Evolutionary conservation across 2,329 filamentous ascomycete genomes (phyloP).

Genomic region (Ceratocystis papillata): DNA sequence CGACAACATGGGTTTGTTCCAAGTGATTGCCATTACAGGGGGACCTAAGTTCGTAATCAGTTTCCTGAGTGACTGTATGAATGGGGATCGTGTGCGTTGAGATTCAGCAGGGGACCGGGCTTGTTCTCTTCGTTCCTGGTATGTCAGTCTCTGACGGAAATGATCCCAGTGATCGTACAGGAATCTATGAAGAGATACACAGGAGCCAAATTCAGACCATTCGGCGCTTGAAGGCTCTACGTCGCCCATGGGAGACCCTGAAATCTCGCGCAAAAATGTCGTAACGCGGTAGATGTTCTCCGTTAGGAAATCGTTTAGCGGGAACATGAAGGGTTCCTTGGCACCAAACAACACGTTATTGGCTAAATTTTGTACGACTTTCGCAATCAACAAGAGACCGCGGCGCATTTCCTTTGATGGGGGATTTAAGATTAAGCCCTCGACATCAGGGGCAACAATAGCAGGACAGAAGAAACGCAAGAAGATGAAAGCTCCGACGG

Average conservation of each 20-base stretch:
- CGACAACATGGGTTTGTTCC: slow-evolving; percentile 57
- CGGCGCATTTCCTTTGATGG: slow-evolving; percentile 60
- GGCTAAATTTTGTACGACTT: slow-evolving; percentile 59
- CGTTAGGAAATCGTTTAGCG: slow-evolving; percentile 56
- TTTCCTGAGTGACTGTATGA: slow-evolving; percentile 49
- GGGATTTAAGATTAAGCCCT: slow-evolving; percentile 49
- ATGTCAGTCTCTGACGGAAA: slow-evolving; percentile 52
- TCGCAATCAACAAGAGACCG: slow-evolving; percentile 57
- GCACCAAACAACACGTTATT: slow-evolving; percentile 63
- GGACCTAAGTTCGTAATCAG: slow-evolving; percentile 57
- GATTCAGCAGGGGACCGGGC: slow-evolving; percentile 46
- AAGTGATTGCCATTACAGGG: slow-evolving; percentile 56
- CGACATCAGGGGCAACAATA: slow-evolving; percentile 58
- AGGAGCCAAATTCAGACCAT: slow-evolving; percentile 59
- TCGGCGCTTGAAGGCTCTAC: slow-evolving; percentile 37
- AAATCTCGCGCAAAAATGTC: slow-evolving; percentile 56
- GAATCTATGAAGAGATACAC: slow-evolving; percentile 56
- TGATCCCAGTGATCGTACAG: slow-evolving; percentile 63
- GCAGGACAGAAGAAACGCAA: slow-evolving; percentile 62
- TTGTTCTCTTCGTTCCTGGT: slow-evolving; percentile 47
- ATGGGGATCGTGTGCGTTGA: slow-evolving; percentile 42
- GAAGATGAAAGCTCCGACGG: slow-evolving; percentile 61
- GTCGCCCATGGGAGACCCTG: slow-evolving; percentile 42
- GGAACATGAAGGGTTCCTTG: slow-evolving; percentile 63
- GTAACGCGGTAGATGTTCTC: slow-evolving; percentile 59